Base-by-base conservation (phyloP, 176 grass and related monocot genomes). In the Musa troglodytarum region DNA sequence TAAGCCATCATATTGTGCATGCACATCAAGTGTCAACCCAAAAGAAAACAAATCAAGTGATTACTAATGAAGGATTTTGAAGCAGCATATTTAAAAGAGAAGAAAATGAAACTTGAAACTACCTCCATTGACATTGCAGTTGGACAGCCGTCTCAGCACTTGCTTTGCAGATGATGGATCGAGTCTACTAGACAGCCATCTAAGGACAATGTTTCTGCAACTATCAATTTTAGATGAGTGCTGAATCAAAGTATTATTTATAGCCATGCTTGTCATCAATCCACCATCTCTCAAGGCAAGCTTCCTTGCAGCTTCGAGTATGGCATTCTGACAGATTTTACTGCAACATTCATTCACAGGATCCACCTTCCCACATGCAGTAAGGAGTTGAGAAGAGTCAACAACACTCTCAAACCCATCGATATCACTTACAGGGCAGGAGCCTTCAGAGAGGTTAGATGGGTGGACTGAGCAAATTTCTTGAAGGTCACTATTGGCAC, bases 71-170 rank as follows among this genome's bases (percentile, higher is more conserved):
- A 64, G 58, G 24, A 57, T 29, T 28, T 2, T n/a, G 23, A 54
- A 74, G 52, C 54, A 59, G 14, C 20, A 59, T n/a, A 59, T 49
- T 49, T 55, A 8, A 16, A 19, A 29, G 49, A 43, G 2, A 19
- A 9, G 3, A 69, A 65, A 72, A 51, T 56, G 58, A 51, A 55
- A 15, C 65, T 43, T 71, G 16, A 51, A 23, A 9, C 26, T 84
- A 94, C 95, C 95, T 91, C 76, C 90, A 81, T 99, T 99, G 51
- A 94, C 90, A 57, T 99, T 87, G 11, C 95, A 99, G 89, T 91
- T 98, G 50, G 95, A 98, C 68, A 99, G 89, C 52, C 90, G 90
- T 82, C 90, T 89, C 13, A 94, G 74, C 78, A 94, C 89, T 76
- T 91, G 73, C 34, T 89, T 87, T 50, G 95, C 84, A 1, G 95